Evolutionary conservation across 2,329 filamentous ascomycete species (phyloP), one percentile per base, ranked within the genome.

Genomic region (Elsinoe arachidis): DNA sequence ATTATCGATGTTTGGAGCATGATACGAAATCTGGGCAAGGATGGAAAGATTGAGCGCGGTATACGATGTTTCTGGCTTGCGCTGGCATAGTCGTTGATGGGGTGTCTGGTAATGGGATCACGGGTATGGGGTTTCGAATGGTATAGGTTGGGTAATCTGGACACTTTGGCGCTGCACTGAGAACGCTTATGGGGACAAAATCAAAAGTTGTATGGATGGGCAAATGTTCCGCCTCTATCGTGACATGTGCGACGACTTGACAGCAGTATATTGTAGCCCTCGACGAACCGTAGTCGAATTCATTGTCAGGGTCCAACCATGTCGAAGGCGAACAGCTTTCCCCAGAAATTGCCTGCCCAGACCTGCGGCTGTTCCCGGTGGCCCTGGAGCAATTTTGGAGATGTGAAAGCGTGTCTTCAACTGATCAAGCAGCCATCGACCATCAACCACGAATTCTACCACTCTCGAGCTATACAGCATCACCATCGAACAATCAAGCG

Each of bases 381-480:
- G 49, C 49, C 49, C 49, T 53, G 49, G 35, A 51, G 26, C 33
- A 39, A 53, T 53, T 53, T 53, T 39, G 49, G 47, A 53, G 49
- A 53, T 21, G 33, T 53, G 49, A 53, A 53, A 53, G 49, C 49
- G 49, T 53, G 49, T 51, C 46, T 53, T 53, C 26, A 51, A 51
- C 12, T 37, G n/a, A 51, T 11, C 26, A 51, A 51, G 46, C 46
- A 34, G 34, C 26, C 46, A 39, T 26, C 49, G 35, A 26, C 17
- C 34, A 38, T 10, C 49, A 17, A 37, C 35, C 5, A n/a, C 33
- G 19, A 26, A 39, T 39, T n/a, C 17, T n/a, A 38, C 19, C 2
- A 34, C 9, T 12, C 41, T 26, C 41, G 17, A 23, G 21, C 41
- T 23, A 11, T 12, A 2, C 21, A 9, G 26, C 26, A 30, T 30